Evolutionary conservation across 306 rosid species (phyloP).

Genomic region (Vigna unguiculata): DNA sequence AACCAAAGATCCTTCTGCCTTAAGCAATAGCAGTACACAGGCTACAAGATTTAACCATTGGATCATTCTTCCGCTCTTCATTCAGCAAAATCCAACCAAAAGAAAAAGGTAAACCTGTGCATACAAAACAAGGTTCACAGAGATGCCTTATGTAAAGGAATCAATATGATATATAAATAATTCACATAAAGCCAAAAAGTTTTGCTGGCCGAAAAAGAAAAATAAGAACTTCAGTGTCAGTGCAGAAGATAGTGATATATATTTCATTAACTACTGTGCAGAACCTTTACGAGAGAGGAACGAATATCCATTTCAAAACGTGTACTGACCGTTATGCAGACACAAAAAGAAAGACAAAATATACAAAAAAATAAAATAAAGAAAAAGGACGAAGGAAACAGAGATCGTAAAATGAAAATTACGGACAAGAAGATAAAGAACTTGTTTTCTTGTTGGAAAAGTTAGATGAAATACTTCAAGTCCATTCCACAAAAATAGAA

Average conservation of each 20-base stretch:
- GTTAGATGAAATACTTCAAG: neutral
- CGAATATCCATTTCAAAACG: neutral
- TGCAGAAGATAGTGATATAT: neutral
- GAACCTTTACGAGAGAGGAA: neutral
- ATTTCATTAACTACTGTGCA: neutral
- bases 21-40: slow-evolving; percentile 49
- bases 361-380: neutral
- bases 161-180: neutral
- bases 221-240: neutral
- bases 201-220: neutral
- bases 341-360: neutral
- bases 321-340: slow-evolving; percentile 5
- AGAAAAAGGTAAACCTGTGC: slow-evolving; percentile 17
- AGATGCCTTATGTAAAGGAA: neutral
- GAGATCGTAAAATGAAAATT: slow-evolving; percentile 4
- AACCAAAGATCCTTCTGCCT: slow-evolving; percentile 58
- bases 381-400: neutral
- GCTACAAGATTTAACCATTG: slow-evolving; percentile 54
- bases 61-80: slow-evolving; percentile 55
- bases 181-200: neutral
- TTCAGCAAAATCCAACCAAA: slow-evolving; percentile 51
- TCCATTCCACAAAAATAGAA: neutral
- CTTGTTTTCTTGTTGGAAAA: neutral
- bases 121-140: slow-evolving; percentile 31
- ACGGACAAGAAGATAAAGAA: neutral